These are phyloP conservation scores for Venturia oleaginea DNA, from an alignment of 2,329 filamentous ascomycete species.

Conservation along the genomic window DNA sequence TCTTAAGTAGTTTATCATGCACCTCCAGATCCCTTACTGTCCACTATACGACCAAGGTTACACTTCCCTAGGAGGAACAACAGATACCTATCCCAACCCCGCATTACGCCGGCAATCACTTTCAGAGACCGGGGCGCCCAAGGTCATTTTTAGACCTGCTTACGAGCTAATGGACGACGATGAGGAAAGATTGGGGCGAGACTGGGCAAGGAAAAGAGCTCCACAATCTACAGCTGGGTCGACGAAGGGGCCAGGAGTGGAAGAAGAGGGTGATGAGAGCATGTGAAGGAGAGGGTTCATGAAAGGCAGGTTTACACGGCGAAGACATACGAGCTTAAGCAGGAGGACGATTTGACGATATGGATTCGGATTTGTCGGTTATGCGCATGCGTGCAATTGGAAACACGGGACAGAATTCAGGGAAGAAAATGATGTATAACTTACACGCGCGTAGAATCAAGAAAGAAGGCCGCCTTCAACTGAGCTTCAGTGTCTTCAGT, in stretches of 20 bases:
- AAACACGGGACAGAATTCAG: not conserved
- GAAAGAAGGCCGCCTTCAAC: too few relatives aligned
- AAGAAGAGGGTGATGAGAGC: not conserved
- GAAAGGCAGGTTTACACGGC: not conserved
- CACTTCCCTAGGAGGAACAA: conserved; percentile 82
- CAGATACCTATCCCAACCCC: conserved; percentile 86
- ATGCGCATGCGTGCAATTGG: not conserved
- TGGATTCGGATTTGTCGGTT: not conserved
- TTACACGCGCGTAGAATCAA: not conserved
- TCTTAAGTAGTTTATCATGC: conserved; percentile 60
- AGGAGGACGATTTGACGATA: not conserved
- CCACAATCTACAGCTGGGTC: not conserved
- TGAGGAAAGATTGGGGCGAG: conserved; percentile 31
- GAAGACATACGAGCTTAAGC: not conserved
- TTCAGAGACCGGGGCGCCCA: conserved; percentile 17
- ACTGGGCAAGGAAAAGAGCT: conserved; percentile 16
- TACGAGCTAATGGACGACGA: conserved; percentile 33
- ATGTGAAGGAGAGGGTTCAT: not conserved
- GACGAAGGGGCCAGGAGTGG: not conserved
- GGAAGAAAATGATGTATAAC: not conserved
- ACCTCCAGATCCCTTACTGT: conserved; percentile 76
- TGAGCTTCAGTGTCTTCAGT: too few relatives aligned
- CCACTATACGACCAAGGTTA: conserved; percentile 80
- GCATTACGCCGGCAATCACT: conserved; percentile 30
- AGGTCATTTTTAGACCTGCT: conserved; percentile 27